Percentiles rank a stretch among this genome's conserved stretches.
Evolutionary conservation across 1,139 yeast species (phyloP).

Genomic region (Candida sp.): DNA sequence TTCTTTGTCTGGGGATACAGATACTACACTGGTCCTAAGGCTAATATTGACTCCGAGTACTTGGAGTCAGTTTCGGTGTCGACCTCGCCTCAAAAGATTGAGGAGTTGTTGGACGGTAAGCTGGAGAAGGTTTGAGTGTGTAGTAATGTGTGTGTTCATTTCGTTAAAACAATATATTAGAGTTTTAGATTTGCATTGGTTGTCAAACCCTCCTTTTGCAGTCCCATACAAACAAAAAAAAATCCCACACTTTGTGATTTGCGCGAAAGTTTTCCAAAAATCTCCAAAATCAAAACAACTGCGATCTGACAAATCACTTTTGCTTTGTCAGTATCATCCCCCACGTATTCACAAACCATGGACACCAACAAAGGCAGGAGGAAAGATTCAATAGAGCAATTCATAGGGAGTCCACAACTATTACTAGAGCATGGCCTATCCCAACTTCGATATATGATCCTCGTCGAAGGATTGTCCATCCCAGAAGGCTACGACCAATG

Average conservation of each 20-base stretch:
- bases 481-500: conserved; percentile 56
- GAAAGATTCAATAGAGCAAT: conserved; percentile 70
- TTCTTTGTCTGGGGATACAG: conserved; percentile 32
- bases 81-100: neutral
- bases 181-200: neutral
- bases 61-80: conserved; percentile 5
- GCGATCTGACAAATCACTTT: neutral
- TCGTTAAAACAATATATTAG: neutral
- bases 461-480: conserved; percentile 74
- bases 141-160: neutral
- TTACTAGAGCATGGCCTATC: conserved; percentile 73
- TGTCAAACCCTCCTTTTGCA: neutral
- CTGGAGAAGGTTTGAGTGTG: neutral
- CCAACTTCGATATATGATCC: conserved; percentile 77
- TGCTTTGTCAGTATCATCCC: too few species aligned
- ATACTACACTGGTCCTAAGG: conserved; percentile 37
- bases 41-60: conserved; percentile 25
- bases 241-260: neutral
- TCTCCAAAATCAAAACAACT: neutral
- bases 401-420: conserved; percentile 63
- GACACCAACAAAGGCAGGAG: conserved; percentile 40
- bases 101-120: conserved; percentile 1
- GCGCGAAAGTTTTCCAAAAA: conserved; percentile 1
- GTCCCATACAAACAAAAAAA: neutral
- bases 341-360: too few species aligned